Conservation (phyloP, 1,284 basidiomycete genomes). For the Abortiporus biennis region DNA sequence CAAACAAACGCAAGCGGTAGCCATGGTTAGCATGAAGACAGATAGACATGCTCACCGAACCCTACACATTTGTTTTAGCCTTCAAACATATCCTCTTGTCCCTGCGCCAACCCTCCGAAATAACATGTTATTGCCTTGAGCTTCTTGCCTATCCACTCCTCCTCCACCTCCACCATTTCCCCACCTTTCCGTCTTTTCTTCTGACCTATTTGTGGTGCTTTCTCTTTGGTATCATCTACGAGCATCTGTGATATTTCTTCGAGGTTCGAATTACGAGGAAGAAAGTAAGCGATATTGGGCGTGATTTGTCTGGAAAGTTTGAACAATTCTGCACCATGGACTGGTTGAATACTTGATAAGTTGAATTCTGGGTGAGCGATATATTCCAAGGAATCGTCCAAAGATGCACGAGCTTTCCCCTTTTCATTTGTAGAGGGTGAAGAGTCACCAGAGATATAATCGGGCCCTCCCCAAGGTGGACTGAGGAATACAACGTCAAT, state of each 20-base stretch:
- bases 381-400: slow-evolving; percentile 6
- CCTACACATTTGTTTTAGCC: too few species aligned
- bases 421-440: slow-evolving; percentile 8
- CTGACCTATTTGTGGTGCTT: slow-evolving; percentile 1
- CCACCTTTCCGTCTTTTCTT: slow-evolving; percentile 14
- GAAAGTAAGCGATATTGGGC: slow-evolving; percentile 81
- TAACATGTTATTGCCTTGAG: slow-evolving; percentile 82
- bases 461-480: slow-evolving; percentile 89
- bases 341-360: slow-evolving; percentile 69
- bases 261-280: slow-evolving; percentile 81
- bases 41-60: too few species aligned
- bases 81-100: slow-evolving; percentile 55
- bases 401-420: slow-evolving; percentile 10
- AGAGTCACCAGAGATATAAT: slow-evolving; percentile 45
- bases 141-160: slow-evolving; percentile 85
- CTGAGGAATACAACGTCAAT: slow-evolving; percentile 90
- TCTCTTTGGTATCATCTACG: slow-evolving; percentile 7
- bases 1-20: too few species aligned
- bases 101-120: slow-evolving; percentile 66
- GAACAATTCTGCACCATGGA: slow-evolving; percentile 82
- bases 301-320: slow-evolving; percentile 64
- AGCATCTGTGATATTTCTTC: slow-evolving; percentile 66
- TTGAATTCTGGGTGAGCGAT: slow-evolving; percentile 53
- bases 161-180: slow-evolving; percentile 74
- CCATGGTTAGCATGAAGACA: too few species aligned